These are phyloP conservation scores for Penicillium paxilli DNA, from an alignment of 495 filamentous ascomycete genomes.

Conservation along the genomic window DNA sequence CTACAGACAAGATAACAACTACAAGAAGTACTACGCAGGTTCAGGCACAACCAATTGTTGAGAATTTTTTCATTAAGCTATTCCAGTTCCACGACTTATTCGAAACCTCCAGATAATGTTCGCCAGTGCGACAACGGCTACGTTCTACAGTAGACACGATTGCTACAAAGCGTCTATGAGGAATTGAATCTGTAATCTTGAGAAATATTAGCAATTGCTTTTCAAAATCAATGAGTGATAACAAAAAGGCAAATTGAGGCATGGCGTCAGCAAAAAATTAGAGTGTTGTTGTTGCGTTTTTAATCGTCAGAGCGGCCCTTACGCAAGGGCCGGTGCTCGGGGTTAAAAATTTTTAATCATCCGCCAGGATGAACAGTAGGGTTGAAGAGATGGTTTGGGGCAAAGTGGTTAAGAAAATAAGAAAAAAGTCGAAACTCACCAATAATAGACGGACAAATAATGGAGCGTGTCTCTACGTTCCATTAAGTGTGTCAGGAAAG, in stretches of 20 bases:
- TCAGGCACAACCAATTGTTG: too few relatives aligned
- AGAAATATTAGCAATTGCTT: background rate
- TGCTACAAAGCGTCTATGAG: conserved; percentile 2
- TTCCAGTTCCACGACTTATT: too few relatives aligned
- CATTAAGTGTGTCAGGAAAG: conserved; percentile 31
- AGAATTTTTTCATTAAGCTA: too few relatives aligned
- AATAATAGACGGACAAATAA: conserved; percentile 24
- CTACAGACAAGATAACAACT: too few relatives aligned
- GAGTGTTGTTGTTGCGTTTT: conserved; percentile 62
- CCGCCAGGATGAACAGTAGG: conserved; percentile 30
- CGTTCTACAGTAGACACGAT: conserved; percentile 3
- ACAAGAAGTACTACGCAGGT: too few relatives aligned
- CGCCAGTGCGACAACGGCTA: conserved; percentile 6
- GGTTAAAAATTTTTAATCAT: conserved; percentile 63
- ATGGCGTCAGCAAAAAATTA: conserved; percentile 64
- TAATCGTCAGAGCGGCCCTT: conserved; percentile 46
- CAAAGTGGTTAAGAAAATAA: background rate
- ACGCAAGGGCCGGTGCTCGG: conserved; percentile 40
- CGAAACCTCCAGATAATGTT: too few relatives aligned
- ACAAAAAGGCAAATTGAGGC: conserved; percentile 16
- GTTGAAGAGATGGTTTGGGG: background rate
- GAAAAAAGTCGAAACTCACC: conserved; percentile 30
- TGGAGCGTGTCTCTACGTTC: conserved; percentile 43
- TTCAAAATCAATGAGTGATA: background rate
- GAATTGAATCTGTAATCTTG: conserved; percentile 16